phyloP scores from a whole-genome alignment of 1,284 basidiomycete species.

The Violaceomyces palustris region DNA sequence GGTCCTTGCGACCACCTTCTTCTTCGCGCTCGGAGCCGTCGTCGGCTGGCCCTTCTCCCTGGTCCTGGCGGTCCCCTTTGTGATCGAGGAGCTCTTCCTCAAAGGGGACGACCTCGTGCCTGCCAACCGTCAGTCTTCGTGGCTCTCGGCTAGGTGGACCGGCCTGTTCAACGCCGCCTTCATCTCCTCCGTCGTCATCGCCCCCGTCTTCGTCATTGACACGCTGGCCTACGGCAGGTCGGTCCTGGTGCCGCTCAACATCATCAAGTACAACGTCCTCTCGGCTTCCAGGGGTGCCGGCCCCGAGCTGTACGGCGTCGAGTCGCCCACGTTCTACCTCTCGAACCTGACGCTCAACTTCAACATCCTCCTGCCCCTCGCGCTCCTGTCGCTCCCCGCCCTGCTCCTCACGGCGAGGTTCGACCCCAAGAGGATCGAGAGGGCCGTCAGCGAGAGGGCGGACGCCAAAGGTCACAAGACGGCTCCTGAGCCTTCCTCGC shows the following conservation, averaged over 20 bases:
- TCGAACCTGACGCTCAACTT: slow-evolving; percentile 75
- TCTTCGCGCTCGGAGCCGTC: slow-evolving; percentile 76
- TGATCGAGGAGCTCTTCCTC: slow-evolving; percentile 82
- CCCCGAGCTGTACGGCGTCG: slow-evolving; percentile 88
- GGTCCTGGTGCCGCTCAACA: slow-evolving; percentile 83
- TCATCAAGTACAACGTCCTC: slow-evolving; percentile 89
- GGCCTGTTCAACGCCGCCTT: slow-evolving; percentile 63
- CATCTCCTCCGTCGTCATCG: slow-evolving; percentile 65
- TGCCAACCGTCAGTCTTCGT: slow-evolving; percentile 4
- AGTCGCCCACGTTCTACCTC: slow-evolving; percentile 61
- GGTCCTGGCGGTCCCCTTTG: slow-evolving; percentile 78
- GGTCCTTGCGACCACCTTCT: slow-evolving; percentile 61
- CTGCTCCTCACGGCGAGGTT: slow-evolving; percentile 69
- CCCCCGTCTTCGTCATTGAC: slow-evolving; percentile 57
- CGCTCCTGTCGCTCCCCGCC: slow-evolving; percentile 60
- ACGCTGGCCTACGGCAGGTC: slow-evolving; percentile 78
- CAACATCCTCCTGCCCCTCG: slow-evolving; percentile 77
- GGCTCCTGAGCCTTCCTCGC: slow-evolving; percentile 10
- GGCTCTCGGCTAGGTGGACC: slow-evolving; percentile 58
- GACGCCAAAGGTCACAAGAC: slow-evolving; percentile 14
- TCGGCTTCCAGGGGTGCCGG: slow-evolving; percentile 61
- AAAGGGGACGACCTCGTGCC: slow-evolving; percentile 57
- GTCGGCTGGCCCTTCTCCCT: slow-evolving; percentile 95
- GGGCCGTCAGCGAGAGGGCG: slow-evolving; percentile 58
- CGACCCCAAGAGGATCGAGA: slow-evolving; percentile 74